Evolutionary conservation across 805 yeast species (phyloP).

Genomic region (Sungouiozyma ichnusensis): DNA sequence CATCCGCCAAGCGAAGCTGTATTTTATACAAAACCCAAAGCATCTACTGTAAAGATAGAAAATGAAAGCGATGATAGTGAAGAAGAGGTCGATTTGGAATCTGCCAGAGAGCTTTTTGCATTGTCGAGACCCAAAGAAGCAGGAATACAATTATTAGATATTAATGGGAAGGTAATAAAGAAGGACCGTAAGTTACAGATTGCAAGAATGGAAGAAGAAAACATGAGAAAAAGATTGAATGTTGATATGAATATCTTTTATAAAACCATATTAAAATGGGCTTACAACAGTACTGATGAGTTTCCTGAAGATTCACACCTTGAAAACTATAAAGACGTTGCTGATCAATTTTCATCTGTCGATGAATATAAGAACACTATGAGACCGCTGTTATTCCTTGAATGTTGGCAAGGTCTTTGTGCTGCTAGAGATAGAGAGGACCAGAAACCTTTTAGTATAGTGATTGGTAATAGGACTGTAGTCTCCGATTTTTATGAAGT

Average conservation of each 20-base stretch:
- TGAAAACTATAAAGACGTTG: slow-evolving; percentile 36
- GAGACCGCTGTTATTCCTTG: slow-evolving; percentile 74
- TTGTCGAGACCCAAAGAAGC: slow-evolving; percentile 23
- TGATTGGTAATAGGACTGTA: slow-evolving; percentile 70
- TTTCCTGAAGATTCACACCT: slow-evolving; percentile 45
- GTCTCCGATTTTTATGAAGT: slow-evolving; percentile 85
- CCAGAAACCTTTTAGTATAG: slow-evolving; percentile 48
- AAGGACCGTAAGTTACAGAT: slow-evolving; percentile 32
- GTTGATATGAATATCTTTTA: slow-evolving; percentile 74
- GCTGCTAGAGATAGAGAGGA: slow-evolving; percentile 55
- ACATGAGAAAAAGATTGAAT: slow-evolving; percentile 69
- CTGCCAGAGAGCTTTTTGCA: slow-evolving; percentile 29
- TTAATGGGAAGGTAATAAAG: slow-evolving; percentile 31
- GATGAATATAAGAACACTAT: slow-evolving; percentile 59
- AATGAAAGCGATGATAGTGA: slow-evolving; percentile 32
- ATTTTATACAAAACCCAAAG: slow-evolving; percentile 33
- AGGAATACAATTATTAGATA: slow-evolving; percentile 31
- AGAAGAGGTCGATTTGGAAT: slow-evolving; percentile 31
- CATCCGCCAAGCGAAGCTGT: slow-evolving; percentile 43
- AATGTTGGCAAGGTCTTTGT: slow-evolving; percentile 87
- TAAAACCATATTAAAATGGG: slow-evolving; percentile 62
- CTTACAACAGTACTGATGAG: slow-evolving; percentile 45
- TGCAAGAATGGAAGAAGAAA: slow-evolving; percentile 52
- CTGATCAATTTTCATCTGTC: slow-evolving; percentile 44
- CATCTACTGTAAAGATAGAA: slow-evolving; percentile 12